Base-by-base conservation (phyloP, 768 basidiomycete genomes). In the Rhizopogon vesiculosus region DNA sequence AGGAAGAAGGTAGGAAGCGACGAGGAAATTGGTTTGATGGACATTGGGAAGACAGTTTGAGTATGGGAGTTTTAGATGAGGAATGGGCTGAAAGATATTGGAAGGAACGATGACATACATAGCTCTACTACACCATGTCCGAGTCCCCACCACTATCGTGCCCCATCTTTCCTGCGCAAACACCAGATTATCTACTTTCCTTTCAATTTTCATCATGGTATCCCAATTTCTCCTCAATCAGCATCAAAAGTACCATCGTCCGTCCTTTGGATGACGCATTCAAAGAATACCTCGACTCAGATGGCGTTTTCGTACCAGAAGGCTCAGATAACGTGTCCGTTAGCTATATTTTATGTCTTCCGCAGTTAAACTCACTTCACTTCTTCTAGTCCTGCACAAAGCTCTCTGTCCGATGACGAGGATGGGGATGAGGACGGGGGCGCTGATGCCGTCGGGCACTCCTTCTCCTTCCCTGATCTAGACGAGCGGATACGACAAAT, bases 151-250 rank as follows among this genome's bases (percentile, higher is more conserved):
- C 25, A 42, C 16, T 42, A 53, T 22, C 29, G 9, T 45, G 45
- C 3, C 2, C 25, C 22, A 42, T 58, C 5, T 90, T 89, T 65
- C 90, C 89, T 16, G 40, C 62, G 2, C 70, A 79, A 33, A 77
- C 79, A 2, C 67, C 72, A 15, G 66, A 74, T 5, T 81, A 85
- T 63, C 74, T 92, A 53, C 75, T 87, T 12, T 74, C 81, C 3
- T 93, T 90, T 65, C 91, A 92, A 54, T 89, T 91, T 62, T 93
- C 91, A 1, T 81, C 82, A 2, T 95, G 93, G 93, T 92, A 92
- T 64, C 83, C 91, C 5, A 66, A 61, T 7, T 93, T 91, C 67
- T 72, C 83, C 9, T 69, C 73, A 7, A 62, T 82, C 28, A 85
- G 82, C 50, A 84, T 91, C 61, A 87, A 82, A 67, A 89, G 88